Base-by-base conservation (phyloP, 805 yeast genomes). In the Yarrowia sp. region DNA sequence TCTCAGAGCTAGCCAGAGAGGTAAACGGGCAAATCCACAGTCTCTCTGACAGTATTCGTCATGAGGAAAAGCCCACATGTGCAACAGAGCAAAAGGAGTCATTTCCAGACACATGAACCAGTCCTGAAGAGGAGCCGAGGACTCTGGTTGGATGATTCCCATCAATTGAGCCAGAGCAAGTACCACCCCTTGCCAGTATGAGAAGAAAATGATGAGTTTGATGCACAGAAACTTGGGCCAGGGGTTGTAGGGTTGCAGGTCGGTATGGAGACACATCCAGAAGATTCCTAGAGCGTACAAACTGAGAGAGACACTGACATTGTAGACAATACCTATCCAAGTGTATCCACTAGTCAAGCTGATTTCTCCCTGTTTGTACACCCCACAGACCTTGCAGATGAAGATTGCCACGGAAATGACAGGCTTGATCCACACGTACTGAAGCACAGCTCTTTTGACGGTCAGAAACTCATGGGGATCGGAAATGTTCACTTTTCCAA, bases 401-500 rank as follows among this genome's bases (percentile, higher is more conserved):
- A 85, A 76, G 35, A 84, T 81, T n/a, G 83, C 79, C 12, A 87
- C 70, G 70, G 92, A 89, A n/a, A 93, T 82, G 14, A 91, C 70
- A 0, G 98, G 98, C 74, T 96, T 93, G 70, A 93, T 77, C 97
- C 97, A 95, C 8, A 94, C 97, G 75, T 94, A 95, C 77, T 95
- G 99, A 64, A 95, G 79, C 8, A 95, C 88, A 1, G 96, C 94
- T 70, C 97, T 80, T 74, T 95, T 95, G 63, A 95, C 86, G 19
- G 79, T 79, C 70, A 94, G 79, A 75, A 92, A 91, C 4, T 91
- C 87, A 38, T 82, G 82, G 0, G 99, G 97, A 74, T 95, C 97
- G 1, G 94, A 87, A 41, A 95, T 89, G 77, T 94, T 97, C 32
- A 93, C 79, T 5, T 84, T 85, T 0, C 84, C 81, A 75, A 49